Evolutionary conservation across 106 monocot genomes (phyloP).

Genomic region (Acanthochlamys bracteata): DNA sequence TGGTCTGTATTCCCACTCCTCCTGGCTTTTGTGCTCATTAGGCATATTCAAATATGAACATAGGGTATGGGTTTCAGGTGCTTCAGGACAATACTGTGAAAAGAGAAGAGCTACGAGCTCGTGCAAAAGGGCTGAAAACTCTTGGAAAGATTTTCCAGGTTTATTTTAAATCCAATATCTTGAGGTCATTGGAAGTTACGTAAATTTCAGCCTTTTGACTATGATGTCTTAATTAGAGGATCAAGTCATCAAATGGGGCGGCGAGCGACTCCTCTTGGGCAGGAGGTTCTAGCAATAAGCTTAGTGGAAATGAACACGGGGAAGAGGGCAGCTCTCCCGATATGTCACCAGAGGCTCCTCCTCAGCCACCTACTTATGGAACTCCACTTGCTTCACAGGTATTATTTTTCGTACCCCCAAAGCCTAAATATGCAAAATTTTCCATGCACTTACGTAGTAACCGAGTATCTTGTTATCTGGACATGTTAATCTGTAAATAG

Average conservation of each 20-base stretch:
- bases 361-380: constrained; percentile 21
- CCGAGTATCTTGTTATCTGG: no score
- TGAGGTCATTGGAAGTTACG: not conserved
- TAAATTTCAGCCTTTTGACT: constrained; percentile 1
- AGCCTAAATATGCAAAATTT: no score
- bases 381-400: constrained; percentile 35
- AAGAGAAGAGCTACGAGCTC: constrained; percentile 85
- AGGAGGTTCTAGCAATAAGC: constrained; percentile 22
- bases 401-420: not conserved
- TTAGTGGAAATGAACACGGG: constrained; percentile 25
- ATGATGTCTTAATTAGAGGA: constrained; percentile 28
- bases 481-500: no score
- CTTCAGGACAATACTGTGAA: constrained; percentile 67
- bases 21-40: not conserved
- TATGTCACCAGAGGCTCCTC: constrained; percentile 43
- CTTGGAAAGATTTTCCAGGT: constrained; percentile 98
- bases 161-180: not conserved
- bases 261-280: constrained; percentile 29
- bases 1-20: constrained; percentile 35
- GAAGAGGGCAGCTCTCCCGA: constrained; percentile 55
- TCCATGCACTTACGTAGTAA: no score
- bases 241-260: constrained; percentile 24
- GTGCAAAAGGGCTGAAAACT: constrained; percentile 90
- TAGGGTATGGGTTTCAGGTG: constrained; percentile 34
- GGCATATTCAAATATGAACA: not conserved